phyloP scores from a whole-genome alignment of 352 stramenopile genomes.

The Pythium oligandrum region DNA sequence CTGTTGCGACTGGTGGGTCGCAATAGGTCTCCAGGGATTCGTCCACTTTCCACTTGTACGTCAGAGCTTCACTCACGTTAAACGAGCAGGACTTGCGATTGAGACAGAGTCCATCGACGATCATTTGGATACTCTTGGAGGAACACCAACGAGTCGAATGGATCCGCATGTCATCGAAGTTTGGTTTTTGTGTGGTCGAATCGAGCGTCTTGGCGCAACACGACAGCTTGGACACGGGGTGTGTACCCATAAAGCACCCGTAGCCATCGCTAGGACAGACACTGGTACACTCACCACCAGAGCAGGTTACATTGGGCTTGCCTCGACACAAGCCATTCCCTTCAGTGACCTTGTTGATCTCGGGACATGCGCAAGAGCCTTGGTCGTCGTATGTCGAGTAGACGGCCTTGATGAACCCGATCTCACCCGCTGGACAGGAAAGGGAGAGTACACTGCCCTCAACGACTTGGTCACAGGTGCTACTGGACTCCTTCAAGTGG shows the following conservation, averaged over 20 bases:
- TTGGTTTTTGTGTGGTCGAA: conserved; percentile 20
- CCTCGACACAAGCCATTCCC: conserved; percentile 49
- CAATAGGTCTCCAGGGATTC: conserved; percentile 34
- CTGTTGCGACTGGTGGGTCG: conserved; percentile 20
- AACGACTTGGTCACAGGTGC: conserved; percentile 59
- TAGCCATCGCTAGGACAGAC: conserved; percentile 37
- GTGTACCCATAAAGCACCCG: conserved; percentile 62
- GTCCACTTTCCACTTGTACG: conserved; percentile 59
- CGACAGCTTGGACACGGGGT: conserved; percentile 53
- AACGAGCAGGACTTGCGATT: conserved; percentile 63
- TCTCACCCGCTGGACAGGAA: conserved; percentile 59
- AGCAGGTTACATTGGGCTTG: conserved; percentile 17
- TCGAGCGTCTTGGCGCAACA: conserved; percentile 54
- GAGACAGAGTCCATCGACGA: conserved; percentile 68
- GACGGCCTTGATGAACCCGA: conserved; percentile 72
- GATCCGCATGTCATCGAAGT: conserved; percentile 60
- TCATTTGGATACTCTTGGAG: conserved; percentile 45
- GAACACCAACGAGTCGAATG: conserved; percentile 30
- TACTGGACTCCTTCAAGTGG: conserved; percentile 64
- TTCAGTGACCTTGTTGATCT: conserved; percentile 59
- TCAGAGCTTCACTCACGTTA: conserved; percentile 49
- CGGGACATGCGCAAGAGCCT: conserved; percentile 58
- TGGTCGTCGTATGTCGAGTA: conserved; percentile 64
- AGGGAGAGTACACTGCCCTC: conserved; percentile 46
- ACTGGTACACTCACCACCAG: conserved; percentile 18